Evolutionary conservation across 768 basidiomycete genomes (phyloP), one percentile per base, ranked within the genome.

Genomic region (Lentinula sp.): DNA sequence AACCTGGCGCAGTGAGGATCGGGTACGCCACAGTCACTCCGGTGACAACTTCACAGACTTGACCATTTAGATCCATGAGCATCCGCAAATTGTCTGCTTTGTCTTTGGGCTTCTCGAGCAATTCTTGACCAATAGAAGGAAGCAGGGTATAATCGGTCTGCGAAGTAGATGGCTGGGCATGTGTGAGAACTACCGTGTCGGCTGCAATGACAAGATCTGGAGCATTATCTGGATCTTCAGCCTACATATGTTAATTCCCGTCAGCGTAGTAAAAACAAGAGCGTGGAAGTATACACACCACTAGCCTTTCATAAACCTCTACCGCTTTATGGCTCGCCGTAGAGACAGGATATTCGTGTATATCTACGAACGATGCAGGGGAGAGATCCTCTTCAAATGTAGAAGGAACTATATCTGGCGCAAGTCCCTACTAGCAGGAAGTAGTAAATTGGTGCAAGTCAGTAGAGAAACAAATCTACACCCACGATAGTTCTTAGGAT

Each of bases 101-200:
- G 8, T 82, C 82, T 0, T 63, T 50, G 0, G 97, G 97, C 70
- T 98, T 99, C 73, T 99, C 97, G 1, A 98, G 76, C 6, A 98
- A 77, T 55, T 93, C 90, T 60, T 93, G 93, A 1, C 69, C 70
- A 5, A 72, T 71, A 28, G 76, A 70, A 1, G 83, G 80, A 8
- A 82, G 72, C 11, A 85, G 75, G 10, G 83, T 80, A 55, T 82
- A 84, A 8, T 84, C 80, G 1, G 72, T 72, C 57, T 82, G 80
- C 10, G 86, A 81, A 2, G 84, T 82, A 46, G 83, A 74, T 0
- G 88, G 85, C 55, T 83, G 78, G 0, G 83, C 80, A 65, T 89
- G 90, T 4, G 87, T 89, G 45, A 99, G 76, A n/a, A 98, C 94
- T 13, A 99, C 87, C 0, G 97, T 98, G 71, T 99, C 97, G 64